Percentiles rank a stretch among this genome's conserved stretches.
Conservation (phyloP, 1,284 basidiomycete genomes). For the Albatrellus sp. region DNA sequence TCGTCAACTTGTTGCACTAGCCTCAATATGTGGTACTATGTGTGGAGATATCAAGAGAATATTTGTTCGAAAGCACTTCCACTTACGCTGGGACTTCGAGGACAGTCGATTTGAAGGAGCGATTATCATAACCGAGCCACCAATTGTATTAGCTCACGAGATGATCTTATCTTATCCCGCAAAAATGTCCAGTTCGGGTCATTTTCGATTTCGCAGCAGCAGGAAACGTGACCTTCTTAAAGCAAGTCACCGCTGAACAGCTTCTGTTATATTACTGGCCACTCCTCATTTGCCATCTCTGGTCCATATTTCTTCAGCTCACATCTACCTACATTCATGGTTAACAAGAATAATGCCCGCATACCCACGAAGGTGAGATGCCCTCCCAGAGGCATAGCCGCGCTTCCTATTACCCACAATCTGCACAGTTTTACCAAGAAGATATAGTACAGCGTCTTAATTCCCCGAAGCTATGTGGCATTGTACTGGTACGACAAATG, state of each 20-base stretch:
- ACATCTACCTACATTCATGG: constrained; percentile 3
- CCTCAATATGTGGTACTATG: no score
- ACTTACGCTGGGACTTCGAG: no score
- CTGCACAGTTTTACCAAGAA: constrained; percentile 58
- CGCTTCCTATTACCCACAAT: neutral
- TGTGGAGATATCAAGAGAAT: no score
- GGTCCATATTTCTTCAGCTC: neutral
- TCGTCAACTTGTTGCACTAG: no score
- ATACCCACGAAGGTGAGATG: constrained; percentile 12
- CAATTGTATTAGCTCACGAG: neutral
- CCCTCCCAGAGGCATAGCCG: neutral
- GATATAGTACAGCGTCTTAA: constrained; percentile 51
- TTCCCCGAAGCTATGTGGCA: constrained; percentile 30
- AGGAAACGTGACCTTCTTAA: no score
- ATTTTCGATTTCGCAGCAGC: no score
- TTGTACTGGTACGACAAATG: constrained; percentile 40
- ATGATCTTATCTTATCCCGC: neutral
- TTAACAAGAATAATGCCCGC: constrained; percentile 6
- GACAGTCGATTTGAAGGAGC: no score
- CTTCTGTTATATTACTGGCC: no score
- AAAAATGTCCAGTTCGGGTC: no score
- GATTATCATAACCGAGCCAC: no score
- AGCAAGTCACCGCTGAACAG: no score
- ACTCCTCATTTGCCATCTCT: neutral
- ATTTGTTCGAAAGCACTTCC: constrained; percentile 2